phyloP scores from a whole-genome alignment of 495 filamentous ascomycete genomes.

The Penicillium malachiteum region DNA sequence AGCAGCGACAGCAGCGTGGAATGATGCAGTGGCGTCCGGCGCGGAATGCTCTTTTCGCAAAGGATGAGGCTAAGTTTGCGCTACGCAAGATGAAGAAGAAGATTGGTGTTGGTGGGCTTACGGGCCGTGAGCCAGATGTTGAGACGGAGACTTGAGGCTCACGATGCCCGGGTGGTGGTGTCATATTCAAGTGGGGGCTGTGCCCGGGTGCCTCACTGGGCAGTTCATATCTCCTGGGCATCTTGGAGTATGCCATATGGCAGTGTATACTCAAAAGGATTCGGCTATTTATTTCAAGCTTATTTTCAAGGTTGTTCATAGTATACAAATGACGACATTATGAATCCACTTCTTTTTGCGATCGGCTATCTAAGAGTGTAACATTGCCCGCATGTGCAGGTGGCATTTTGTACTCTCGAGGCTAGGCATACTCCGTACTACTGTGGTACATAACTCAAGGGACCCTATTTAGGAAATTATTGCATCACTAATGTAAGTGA shows the following conservation, averaged over 20 bases:
- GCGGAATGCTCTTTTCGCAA: slow-evolving; percentile 50
- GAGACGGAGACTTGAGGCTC: slow-evolving; percentile 49
- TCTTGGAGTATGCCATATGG: too few relatives aligned
- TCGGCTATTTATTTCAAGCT: too few relatives aligned
- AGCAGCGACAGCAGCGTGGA: slow-evolving; percentile 52
- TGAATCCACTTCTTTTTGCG: too few relatives aligned
- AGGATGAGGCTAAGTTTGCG: slow-evolving; percentile 51
- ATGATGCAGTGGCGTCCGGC: slow-evolving; percentile 59
- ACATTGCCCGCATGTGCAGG: too few relatives aligned
- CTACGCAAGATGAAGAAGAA: slow-evolving; percentile 48
- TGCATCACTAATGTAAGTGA: neutral
- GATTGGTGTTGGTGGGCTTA: slow-evolving; percentile 44
- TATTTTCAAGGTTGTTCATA: too few relatives aligned
- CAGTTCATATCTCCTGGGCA: too few relatives aligned
- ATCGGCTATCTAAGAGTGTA: too few relatives aligned
- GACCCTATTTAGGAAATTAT: neutral
- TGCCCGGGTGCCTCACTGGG: neutral
- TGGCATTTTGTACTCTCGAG: too few relatives aligned
- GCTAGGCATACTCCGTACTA: too few relatives aligned
- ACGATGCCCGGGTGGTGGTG: neutral
- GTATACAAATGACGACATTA: too few relatives aligned
- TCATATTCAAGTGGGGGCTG: neutral
- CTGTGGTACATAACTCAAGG: neutral
- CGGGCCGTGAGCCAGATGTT: slow-evolving; percentile 51
- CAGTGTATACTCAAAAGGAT: too few relatives aligned